Evolutionary conservation across 805 yeast genomes (phyloP), one percentile per base, ranked within the genome.

Genomic region (Candida vaughaniae): DNA sequence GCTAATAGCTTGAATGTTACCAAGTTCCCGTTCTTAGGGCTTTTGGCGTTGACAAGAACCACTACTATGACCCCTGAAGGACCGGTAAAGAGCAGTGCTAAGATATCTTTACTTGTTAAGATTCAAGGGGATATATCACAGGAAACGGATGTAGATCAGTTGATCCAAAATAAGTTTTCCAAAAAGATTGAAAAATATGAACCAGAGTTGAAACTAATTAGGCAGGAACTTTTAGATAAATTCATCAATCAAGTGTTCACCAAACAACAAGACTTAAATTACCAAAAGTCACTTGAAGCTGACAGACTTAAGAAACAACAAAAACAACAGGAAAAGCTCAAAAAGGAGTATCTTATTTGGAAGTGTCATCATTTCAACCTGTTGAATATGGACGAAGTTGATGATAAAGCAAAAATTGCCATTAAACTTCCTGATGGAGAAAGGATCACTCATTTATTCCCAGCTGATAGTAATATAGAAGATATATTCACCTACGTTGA

Each of bases 11-110:
- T 90, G 42, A 75, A 77, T 39, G 82, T 82, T 27, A 73, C 87
- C 15, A 74, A 77, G 46, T 80, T 82, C 51, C 99, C 99, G n/a
- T 84, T 85, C 53, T 57, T 86, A 22, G 95, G 91, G 0, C 62
- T 90, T 9, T 57, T 93, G 8, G 82, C 88, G 32, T 67, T 88
- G 37, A 84, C 87, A 12, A 73, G 80, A 33, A 66, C 69, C 11
- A 71, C 68, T 53, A 47, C 67, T 39, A 51, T 80, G 63, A 72
- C 85, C 0, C 77, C 80, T 0, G 69, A 71, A 15, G 85, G 85
- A 0, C 71, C 78, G 0, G 64, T 67, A 10, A 69, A 71, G 18
- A 63, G 80, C 0, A 44, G 72, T 1, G 80, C 88, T 2, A 73
- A 77, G 9, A 66, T 85, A 53, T 74, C 85, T 4, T 62, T 83